A percentile compares a stretch with the other conserved stretches of the same genome.
phyloP scores from a whole-genome alignment of 2,329 filamentous ascomycete genomes.

The Paracoccidioides brasiliensis region DNA sequence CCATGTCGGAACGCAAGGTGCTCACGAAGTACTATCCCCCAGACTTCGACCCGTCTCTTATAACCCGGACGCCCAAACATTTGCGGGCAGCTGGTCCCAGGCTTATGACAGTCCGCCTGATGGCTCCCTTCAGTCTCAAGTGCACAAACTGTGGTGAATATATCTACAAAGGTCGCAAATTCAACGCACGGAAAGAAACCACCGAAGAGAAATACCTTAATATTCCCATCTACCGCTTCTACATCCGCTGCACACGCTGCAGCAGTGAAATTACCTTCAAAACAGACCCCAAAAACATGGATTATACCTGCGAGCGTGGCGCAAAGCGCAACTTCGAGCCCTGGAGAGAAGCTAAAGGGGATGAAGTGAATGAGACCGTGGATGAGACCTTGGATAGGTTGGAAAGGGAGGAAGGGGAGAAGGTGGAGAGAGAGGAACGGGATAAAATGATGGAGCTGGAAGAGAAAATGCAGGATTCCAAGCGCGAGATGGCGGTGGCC shows the following conservation, averaged over 20 bases:
- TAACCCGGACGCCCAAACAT: constrained; percentile 52
- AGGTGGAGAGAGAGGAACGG: constrained; percentile 53
- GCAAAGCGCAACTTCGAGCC: constrained; percentile 89
- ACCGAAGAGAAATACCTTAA: constrained; percentile 80
- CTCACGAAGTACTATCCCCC: constrained; percentile 52
- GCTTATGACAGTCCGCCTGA: constrained; percentile 74
- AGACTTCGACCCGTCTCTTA: constrained; percentile 80
- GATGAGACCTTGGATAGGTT: constrained; percentile 76
- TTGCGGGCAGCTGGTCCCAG: constrained; percentile 55
- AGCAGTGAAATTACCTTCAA: constrained; percentile 79
- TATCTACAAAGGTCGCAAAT: constrained; percentile 87
- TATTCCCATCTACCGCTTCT: constrained; percentile 81
- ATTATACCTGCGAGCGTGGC: constrained; percentile 69
- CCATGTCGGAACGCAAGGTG: constrained; percentile 80
- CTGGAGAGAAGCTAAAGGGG: constrained; percentile 58
- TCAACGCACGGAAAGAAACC: constrained; percentile 89
- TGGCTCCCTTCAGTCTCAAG: constrained; percentile 76
- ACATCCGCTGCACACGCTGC: constrained; percentile 80
- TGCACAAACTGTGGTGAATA: constrained; percentile 61
- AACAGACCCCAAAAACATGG: constrained; percentile 85
- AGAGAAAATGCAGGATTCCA: constrained; percentile 82
- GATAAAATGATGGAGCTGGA: constrained; percentile 95
- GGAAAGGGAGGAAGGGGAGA: constrained; percentile 58
- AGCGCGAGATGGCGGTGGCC: constrained; percentile 90
- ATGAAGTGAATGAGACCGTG: constrained; percentile 58